Percentiles rank a stretch among this genome's conserved stretches.
These are phyloP conservation scores for Candida hispaniensis DNA, from an alignment of 805 yeast genomes.

Conservation along the genomic window DNA sequence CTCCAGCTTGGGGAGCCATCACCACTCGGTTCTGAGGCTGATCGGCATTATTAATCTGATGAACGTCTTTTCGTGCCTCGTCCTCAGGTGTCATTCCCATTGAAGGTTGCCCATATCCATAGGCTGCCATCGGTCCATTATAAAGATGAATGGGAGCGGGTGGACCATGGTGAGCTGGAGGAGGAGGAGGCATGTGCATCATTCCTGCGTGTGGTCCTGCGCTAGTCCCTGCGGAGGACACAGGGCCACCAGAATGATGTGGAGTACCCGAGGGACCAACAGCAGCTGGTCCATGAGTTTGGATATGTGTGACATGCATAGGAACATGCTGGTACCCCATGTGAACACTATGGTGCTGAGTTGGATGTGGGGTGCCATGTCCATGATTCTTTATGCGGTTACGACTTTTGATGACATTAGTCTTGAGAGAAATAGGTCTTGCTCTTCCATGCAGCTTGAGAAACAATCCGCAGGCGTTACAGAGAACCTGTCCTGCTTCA, in stretches of 20 bases:
- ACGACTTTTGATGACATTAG: slow-evolving; percentile 85
- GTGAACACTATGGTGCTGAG: background rate
- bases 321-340: slow-evolving; percentile 7
- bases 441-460: slow-evolving; percentile 86
- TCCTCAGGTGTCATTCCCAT: too few relatives aligned
- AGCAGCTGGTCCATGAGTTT: slow-evolving; percentile 5
- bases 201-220: background rate
- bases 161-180: too few relatives aligned
- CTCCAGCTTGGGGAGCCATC: too few relatives aligned
- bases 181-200: too few relatives aligned
- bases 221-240: slow-evolving; percentile 1
- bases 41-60: too few relatives aligned
- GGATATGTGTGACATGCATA: slow-evolving; percentile 16
- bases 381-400: slow-evolving; percentile 51
- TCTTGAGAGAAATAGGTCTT: slow-evolving; percentile 80
- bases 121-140: too few relatives aligned
- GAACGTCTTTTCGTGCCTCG: too few relatives aligned
- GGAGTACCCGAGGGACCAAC: slow-evolving; percentile 4
- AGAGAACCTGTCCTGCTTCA: slow-evolving; percentile 78
- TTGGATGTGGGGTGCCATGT: slow-evolving; percentile 2
- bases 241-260: background rate
- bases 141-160: too few relatives aligned
- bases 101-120: too few relatives aligned
- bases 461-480: slow-evolving; percentile 91
- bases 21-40: too few relatives aligned